Evolutionary conservation across 1,284 basidiomycete genomes (phyloP).

Genomic region (Boletus mariae): DNA sequence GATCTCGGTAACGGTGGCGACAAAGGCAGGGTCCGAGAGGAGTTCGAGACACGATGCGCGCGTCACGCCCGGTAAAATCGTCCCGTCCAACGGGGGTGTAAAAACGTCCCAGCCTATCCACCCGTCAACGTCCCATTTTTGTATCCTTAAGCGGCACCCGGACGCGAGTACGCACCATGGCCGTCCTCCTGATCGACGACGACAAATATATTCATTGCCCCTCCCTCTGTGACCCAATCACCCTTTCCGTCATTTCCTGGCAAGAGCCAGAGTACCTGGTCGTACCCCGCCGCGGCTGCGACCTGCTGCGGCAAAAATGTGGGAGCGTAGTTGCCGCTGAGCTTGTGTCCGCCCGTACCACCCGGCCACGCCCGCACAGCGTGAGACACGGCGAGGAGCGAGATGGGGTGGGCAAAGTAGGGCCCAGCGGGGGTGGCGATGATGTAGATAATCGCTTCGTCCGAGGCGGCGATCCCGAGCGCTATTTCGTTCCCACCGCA

Average conservation of each 20-base stretch:
- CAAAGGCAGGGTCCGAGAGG: constrained; percentile 35
- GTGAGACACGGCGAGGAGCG: constrained; percentile 66
- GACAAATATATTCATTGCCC: constrained; percentile 67
- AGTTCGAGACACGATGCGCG: constrained; percentile 69
- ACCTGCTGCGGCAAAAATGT: constrained; percentile 61
- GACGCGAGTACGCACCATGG: constrained; percentile 27
- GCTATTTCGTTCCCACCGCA: constrained; percentile 25
- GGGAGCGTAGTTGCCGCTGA: constrained; percentile 71
- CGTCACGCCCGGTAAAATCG: constrained; percentile 73
- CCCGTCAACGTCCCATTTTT: neutral
- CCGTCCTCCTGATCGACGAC: constrained; percentile 47
- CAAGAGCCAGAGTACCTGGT: constrained; percentile 60
- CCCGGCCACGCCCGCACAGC: constrained; percentile 83
- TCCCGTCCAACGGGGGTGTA: constrained; percentile 76
- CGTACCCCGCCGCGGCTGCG: constrained; percentile 67
- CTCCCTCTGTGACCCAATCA: constrained; percentile 42
- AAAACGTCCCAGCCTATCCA: constrained; percentile 55
- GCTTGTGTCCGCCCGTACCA: constrained; percentile 64
- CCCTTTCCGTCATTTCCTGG: constrained; percentile 20
- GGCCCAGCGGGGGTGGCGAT: constrained; percentile 67
- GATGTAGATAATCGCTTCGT: constrained; percentile 69
- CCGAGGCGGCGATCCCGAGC: constrained; percentile 67
- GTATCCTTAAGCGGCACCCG: neutral
- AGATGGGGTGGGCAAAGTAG: constrained; percentile 71
- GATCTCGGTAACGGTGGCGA: neutral